Percentiles rank a stretch among this genome's conserved stretches.
Evolutionary conservation across 495 filamentous ascomycete species (phyloP).

Genomic region (Hypoxylon fuscum): DNA sequence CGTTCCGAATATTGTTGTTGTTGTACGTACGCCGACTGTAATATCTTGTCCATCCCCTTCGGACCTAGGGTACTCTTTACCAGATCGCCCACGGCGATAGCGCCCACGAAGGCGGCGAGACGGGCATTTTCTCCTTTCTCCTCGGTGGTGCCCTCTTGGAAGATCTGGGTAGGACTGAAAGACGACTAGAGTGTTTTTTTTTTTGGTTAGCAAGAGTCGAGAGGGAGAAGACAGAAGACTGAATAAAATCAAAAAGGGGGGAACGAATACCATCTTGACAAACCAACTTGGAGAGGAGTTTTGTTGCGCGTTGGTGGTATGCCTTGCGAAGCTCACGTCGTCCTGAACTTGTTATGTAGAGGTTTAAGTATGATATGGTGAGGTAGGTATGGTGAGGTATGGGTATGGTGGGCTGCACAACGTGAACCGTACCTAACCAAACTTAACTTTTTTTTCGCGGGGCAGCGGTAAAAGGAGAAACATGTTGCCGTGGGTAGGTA

Average conservation of each 20-base stretch:
- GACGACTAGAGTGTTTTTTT: constrained; percentile 51
- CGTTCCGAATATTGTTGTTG: constrained; percentile 25
- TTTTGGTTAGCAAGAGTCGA: constrained; percentile 1
- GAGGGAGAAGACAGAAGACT: constrained; percentile 1
- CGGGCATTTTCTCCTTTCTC: constrained; percentile 99
- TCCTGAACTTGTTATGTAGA: too few relatives aligned
- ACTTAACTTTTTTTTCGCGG: constrained; percentile 27
- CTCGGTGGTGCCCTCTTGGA: constrained; percentile 94
- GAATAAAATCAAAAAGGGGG: not conserved
- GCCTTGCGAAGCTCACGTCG: not conserved
- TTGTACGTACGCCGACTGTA: constrained; percentile 86
- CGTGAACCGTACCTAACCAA: too few relatives aligned
- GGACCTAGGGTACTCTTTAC: constrained; percentile 97
- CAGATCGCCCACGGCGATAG: constrained; percentile 95
- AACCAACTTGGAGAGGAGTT: too few relatives aligned
- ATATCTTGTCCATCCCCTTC: constrained; percentile 99
- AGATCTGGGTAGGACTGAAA: constrained; percentile 95
- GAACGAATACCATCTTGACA: constrained; percentile 35
- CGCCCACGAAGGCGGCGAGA: constrained; percentile 94
- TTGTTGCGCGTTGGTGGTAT: constrained; percentile 14
- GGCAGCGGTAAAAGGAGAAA: constrained; percentile 31
- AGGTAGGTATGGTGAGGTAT: constrained; percentile 30
- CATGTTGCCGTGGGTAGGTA: constrained; percentile 11
- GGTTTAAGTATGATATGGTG: constrained; percentile 5
- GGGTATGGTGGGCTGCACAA: constrained; percentile 22